Evolutionary conservation across 148 eudicot species (phyloP), one percentile per base, ranked within the genome.

Genomic region (Arbutus unedo): DNA sequence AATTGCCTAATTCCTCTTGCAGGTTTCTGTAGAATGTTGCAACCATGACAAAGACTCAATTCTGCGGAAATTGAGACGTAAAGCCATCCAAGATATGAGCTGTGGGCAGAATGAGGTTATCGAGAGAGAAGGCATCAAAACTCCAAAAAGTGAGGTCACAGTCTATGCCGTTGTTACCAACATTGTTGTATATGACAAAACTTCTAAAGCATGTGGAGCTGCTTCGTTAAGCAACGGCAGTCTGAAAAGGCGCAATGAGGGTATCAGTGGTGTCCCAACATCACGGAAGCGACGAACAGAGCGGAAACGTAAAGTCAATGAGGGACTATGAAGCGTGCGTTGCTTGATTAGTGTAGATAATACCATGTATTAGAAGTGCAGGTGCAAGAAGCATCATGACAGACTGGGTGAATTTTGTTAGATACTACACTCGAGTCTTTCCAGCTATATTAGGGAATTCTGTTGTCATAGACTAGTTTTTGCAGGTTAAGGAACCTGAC

Each of bases 131-230:
- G 88, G 87, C 7, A 86, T 78, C 49, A 64, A 86, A 81, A 79
- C 77, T 74, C 96, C 98, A 2, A 92, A 91, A 84, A 90, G 86
- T 38, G 98, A 91, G 83, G 81, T 84, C 57, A 84, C 87, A 13
- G 81, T 83, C 49, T 91, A 91, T 82, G 96, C 96, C 8, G 87
- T 91, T 0, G 93, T 87, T 3, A 95, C 98, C 53, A 92, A 90
- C 86, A 86, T 91, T 15, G 79, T 87, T 3, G 84, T 85, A 79
- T 93, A 89, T 70, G 88, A 85, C 73, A 83, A 84, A 82, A 44
- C 80, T 70, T 64, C 81, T 38, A 78, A 67, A 79, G 74, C 84
- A 76, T 81, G 73, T 2, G 90, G 88, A 76, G 83, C 78, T 50
- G 76, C 83, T 67, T 54, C 87, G n/a, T 38, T 67, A 19, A 80